phyloP scores from a whole-genome alignment of 192 early-diverging fungal genomes.

The Dimargaris verticillata region DNA sequence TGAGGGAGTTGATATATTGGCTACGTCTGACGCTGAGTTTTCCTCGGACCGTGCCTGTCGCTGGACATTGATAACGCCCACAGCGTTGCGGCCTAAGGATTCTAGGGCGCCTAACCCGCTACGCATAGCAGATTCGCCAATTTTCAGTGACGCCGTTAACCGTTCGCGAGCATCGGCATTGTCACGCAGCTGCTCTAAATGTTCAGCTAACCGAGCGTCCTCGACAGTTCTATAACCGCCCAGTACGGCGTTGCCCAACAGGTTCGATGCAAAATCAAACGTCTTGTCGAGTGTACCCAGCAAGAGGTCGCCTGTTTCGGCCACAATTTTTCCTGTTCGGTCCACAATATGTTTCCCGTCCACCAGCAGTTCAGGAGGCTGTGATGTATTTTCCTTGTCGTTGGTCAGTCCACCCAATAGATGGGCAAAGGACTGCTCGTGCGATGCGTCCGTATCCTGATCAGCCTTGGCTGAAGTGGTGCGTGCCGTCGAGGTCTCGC shows the following conservation, averaged over 20 bases:
- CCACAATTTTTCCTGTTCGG: background rate
- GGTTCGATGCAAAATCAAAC: constrained; percentile 10
- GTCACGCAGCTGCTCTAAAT: background rate
- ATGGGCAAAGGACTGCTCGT: too few relatives aligned
- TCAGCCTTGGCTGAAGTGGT: background rate
- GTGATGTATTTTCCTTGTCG: too few relatives aligned
- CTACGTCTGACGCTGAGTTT: background rate
- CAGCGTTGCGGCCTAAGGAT: constrained; percentile 3
- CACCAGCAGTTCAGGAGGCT: too few relatives aligned
- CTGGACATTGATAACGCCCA: constrained; percentile 1
- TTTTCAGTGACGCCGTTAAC: background rate
- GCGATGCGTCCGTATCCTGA: background rate
- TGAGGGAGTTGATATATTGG: background rate
- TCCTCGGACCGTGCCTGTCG: background rate
- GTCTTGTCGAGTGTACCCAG: constrained; percentile 5
- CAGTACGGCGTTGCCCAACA: constrained; percentile 6
- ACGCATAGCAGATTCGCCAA: background rate
- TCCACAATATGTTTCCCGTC: background rate
- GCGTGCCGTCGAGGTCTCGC: background rate
- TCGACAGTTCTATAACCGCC: constrained; percentile 8
- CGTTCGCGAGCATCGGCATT: background rate
- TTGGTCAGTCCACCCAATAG: too few relatives aligned
- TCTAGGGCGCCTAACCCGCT: constrained; percentile 3
- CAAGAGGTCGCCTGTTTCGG: constrained; percentile 1
- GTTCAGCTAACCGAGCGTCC: constrained; percentile 1